Base-by-base conservation (phyloP, 805 yeast genomes). In the Cyberlindnera xishuangbannaensis region DNA sequence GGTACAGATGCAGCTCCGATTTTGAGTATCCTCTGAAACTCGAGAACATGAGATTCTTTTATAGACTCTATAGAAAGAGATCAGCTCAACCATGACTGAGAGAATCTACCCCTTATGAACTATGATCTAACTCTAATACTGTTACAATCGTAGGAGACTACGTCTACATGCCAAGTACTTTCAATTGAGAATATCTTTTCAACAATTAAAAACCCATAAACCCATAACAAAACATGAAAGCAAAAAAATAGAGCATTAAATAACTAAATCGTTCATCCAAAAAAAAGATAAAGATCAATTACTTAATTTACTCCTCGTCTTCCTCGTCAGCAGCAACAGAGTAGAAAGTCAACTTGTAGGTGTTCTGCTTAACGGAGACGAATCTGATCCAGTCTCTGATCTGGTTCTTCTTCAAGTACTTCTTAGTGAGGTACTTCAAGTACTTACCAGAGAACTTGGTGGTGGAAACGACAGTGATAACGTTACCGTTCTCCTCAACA, bases 351-450 rank as follows among this genome's bases (percentile, higher is more conserved):
- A 90, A 79, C 71, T 83, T 83, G 85, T 92, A 92, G 69, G 78
- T 80, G 82, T 88, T 85, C 72, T 84, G 83, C 76, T 87, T 83
- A 64, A 83, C 80, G 52, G 97, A 84, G 55, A 90, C 95, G 63
- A 90, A 88, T 80, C 97, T 92, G 73, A 90, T 88, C 97, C 97
- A 90, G 78, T 92, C 97, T 79, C 97, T 87, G 77, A 90, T 84
- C 75, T 85, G 95, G 90, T 88, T 86, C 85, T 92, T 92, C 95
- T 90, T 94, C 73, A 92, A 85, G 92, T 85, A 92, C 79, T 95
- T 90, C 87, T 92, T 94, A 64, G 97, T 85, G 67, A 92, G 77
- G 94, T 92, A 92, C 79, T 94, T 92, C 69, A 90, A 82, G 95
- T 92, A 92, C 77, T 94, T 90, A 75, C 98, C 99, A 56, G 97